Conservation (phyloP, 306 rosid genomes). For the Leucaena leucocephala region DNA sequence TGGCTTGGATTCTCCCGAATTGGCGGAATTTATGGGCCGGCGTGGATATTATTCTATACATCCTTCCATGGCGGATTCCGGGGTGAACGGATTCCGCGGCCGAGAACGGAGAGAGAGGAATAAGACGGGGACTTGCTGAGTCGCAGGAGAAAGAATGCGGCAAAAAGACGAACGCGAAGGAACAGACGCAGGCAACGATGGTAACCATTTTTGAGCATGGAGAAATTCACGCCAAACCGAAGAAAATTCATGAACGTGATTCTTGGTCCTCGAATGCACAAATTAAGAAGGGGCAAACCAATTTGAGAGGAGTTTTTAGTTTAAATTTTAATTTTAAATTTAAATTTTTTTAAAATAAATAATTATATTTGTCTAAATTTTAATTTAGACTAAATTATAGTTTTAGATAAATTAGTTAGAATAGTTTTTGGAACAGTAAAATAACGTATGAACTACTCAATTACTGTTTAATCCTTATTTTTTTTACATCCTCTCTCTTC, state of each 20-base stretch:
- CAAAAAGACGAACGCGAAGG: background rate
- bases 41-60: conserved; percentile 73
- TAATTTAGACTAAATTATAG: too few relatives aligned
- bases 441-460: too few relatives aligned
- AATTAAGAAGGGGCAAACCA: too few relatives aligned
- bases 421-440: too few relatives aligned
- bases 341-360: too few relatives aligned
- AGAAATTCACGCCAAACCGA: conserved; percentile 53
- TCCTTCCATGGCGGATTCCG: conserved; percentile 94
- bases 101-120: conserved; percentile 3
- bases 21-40: conserved; percentile 73
- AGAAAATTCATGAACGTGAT: conserved; percentile 6
- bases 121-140: background rate
- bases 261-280: too few relatives aligned
- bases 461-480: too few relatives aligned
- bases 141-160: background rate
- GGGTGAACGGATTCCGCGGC: conserved; percentile 67
- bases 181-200: background rate
- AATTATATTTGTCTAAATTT: too few relatives aligned
- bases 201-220: conserved; percentile 37
- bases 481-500: too few relatives aligned
- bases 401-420: too few relatives aligned
- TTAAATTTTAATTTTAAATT: too few relatives aligned
- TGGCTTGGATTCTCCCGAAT: conserved; percentile 46
- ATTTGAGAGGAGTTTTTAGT: too few relatives aligned